Base-by-base conservation (phyloP, 495 filamentous ascomycete species). In the Rusavskia elegans region DNA sequence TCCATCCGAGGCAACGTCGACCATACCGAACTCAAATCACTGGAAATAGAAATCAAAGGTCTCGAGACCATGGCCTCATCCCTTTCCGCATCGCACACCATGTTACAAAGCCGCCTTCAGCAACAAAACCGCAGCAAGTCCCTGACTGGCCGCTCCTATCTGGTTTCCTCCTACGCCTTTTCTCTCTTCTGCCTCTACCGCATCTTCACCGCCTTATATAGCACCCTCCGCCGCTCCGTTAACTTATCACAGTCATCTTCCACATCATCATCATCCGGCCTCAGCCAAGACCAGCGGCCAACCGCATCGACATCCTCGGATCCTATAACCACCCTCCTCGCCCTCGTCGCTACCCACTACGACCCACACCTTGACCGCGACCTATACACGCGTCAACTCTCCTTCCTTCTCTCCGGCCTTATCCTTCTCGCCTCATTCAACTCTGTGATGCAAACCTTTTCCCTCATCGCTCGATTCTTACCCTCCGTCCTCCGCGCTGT, bases 361-460 rank as follows among this genome's bases (percentile, higher is more conserved):
- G 55, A 63, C 50, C 55, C 55, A 14, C 54, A 58, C 44, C 51
- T 62, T 21, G 55, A 64, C 48, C 75, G 73, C 54, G 72, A 78
- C 27, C 81, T 84, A 27, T 89, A 84, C 84, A 78, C 81, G 17
- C 75, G 81, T 23, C 81, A 83, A 62, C 86, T 90, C 53, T 82
- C 81, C 44, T 88, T 90, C 66, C 65, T 85, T 13, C 71, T 92
- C 27, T 84, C 80, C 10, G 85, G 83, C 35, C 74, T 87, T 38
- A 89, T 89, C 60, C 79, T 92, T 45, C 71, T 82, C 19, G 81
- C 79, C 0, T 85, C 82, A 54, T 84, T 87, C 60, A 82, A 79
- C 56, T 81, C 80, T 52, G 85, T 82, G 23, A 66, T 87, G 39
- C 83, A 87, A 57, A 90, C 85, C 5, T 79, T 86, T 57, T 75